Percentiles rank a stretch among this genome's conserved stretches.
These are phyloP conservation scores for Penicillium bialowiezense DNA, from an alignment of 495 filamentous ascomycete genomes.

Conservation along the genomic window DNA sequence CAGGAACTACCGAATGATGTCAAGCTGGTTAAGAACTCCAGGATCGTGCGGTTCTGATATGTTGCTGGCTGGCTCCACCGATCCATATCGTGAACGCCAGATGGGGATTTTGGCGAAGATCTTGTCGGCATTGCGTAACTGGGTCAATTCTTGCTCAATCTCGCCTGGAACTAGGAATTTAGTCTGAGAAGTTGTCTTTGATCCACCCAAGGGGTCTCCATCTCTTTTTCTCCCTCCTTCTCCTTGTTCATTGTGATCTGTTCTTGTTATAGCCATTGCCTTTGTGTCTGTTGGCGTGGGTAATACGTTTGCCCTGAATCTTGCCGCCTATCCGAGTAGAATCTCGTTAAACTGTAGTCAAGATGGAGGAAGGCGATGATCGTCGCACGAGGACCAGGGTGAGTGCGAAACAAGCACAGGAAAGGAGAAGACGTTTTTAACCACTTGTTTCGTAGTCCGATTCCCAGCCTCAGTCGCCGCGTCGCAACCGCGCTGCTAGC, in stretches of 20 bases:
- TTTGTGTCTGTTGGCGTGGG: background rate
- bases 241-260: background rate
- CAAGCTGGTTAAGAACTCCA: background rate
- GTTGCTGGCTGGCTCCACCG: background rate
- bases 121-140: constrained; percentile 2
- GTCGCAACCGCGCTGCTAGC: constrained; percentile 4
- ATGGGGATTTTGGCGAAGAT: constrained; percentile 2
- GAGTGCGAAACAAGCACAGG: background rate
- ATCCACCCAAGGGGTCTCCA: background rate
- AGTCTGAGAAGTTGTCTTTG: background rate
- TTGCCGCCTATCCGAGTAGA: background rate
- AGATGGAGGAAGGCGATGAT: background rate
- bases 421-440: background rate
- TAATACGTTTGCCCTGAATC: background rate
- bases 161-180: background rate
- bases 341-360: background rate
- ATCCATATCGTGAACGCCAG: background rate
- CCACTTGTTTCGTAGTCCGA: background rate
- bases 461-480: background rate
- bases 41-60: background rate
- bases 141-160: background rate
- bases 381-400: background rate
- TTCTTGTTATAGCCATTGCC: background rate
- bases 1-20: constrained; percentile 13
- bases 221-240: background rate